Evolutionary conservation across 2,329 filamentous ascomycete genomes (phyloP).

Genomic region (Sphaerostilbella broomeana): DNA sequence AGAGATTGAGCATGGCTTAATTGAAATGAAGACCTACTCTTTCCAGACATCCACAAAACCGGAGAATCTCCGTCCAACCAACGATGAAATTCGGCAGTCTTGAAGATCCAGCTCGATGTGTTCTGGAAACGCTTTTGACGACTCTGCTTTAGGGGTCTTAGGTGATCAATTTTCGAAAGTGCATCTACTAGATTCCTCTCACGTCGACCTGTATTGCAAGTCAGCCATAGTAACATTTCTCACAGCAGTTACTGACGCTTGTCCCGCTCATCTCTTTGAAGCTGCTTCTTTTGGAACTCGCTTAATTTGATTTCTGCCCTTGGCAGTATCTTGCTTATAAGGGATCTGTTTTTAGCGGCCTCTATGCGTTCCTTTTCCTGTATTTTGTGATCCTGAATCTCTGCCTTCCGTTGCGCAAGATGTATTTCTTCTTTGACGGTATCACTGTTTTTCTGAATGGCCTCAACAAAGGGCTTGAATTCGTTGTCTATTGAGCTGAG

Average conservation of each 20-base stretch:
- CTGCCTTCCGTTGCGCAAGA: neutral
- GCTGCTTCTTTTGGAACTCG: neutral
- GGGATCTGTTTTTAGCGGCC: conserved; percentile 1
- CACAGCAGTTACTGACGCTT: too few species aligned
- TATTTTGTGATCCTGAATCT: conserved; percentile 1
- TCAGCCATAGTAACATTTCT: too few species aligned
- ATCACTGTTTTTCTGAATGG: neutral
- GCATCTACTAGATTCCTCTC: conserved; percentile 22
- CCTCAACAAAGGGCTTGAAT: conserved; percentile 15
- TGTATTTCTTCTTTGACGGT: neutral
- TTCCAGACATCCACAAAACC: conserved; percentile 26
- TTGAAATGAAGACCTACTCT: conserved; percentile 18
- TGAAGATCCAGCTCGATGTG: conserved; percentile 25
- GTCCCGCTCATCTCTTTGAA: conserved; percentile 1
- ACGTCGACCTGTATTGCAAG: conserved; percentile 7
- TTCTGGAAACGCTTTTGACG: conserved; percentile 21
- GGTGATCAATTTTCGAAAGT: conserved; percentile 23
- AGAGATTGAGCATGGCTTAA: too few species aligned
- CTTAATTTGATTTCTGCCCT: too few species aligned
- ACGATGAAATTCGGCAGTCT: conserved; percentile 18
- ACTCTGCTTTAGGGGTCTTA: conserved; percentile 21
- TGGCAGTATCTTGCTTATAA: too few species aligned
- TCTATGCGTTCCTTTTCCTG: conserved; percentile 11
- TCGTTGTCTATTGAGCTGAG: conserved; percentile 26
- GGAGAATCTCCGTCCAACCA: conserved; percentile 16